Conservation (phyloP, 768 basidiomycete genomes). For the Mycena rosella region DNA sequence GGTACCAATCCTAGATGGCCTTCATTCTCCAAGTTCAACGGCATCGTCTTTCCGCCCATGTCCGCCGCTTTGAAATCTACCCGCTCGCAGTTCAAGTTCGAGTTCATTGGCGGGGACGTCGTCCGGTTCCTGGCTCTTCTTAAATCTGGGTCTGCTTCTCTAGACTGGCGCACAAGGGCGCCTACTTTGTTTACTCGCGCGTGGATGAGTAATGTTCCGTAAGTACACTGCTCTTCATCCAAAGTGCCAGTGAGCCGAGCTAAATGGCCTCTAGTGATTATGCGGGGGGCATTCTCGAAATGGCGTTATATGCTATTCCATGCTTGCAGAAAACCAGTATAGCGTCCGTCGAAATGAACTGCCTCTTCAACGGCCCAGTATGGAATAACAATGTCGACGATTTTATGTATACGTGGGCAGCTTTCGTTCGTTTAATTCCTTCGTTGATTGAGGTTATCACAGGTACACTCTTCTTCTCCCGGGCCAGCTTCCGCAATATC, state of each 20-base stretch:
- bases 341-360: constrained; percentile 16
- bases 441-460: no score
- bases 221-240: no score
- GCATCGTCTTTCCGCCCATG: not conserved
- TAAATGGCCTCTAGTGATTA: not conserved
- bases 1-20: constrained; percentile 13
- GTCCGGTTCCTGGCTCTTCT: not conserved
- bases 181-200: constrained; percentile 9
- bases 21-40: not conserved
- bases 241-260: no score
- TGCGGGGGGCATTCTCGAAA: not conserved
- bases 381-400: not conserved
- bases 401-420: no score
- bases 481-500: no score
- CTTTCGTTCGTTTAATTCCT: no score
- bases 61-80: not conserved
- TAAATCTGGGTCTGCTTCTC: constrained; percentile 1
- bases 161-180: constrained; percentile 2
- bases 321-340: not conserved
- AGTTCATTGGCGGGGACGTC: constrained; percentile 6
- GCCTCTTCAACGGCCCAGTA: constrained; percentile 1
- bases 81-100: not conserved
- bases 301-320: constrained; percentile 12
- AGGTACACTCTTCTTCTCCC: no score
- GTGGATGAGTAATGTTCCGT: constrained; percentile 20